Evolutionary conservation across 257 asterid species (phyloP).

Genomic region (Salvia hispanica): DNA sequence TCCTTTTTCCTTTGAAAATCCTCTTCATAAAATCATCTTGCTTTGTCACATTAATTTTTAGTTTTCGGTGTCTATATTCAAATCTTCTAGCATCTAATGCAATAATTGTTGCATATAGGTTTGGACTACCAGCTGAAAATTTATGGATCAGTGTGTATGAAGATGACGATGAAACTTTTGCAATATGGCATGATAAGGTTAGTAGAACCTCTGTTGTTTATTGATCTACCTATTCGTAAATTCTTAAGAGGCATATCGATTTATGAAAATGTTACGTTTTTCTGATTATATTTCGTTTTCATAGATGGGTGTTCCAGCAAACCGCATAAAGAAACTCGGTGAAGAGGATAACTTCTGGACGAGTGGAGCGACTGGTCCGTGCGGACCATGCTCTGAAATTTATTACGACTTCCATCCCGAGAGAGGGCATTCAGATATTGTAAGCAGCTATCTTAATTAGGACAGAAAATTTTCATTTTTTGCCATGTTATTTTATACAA

Average conservation of each 20-base stretch:
- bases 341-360: conserved; percentile 97
- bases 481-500: not conserved
- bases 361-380: conserved; percentile 93
- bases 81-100: conserved; percentile 6
- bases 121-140: conserved; percentile 68
- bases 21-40: not conserved
- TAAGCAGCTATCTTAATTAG: conserved; percentile 42
- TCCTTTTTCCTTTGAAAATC: not conserved
- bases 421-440: conserved; percentile 68
- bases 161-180: conserved; percentile 78
- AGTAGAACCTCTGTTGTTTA: conserved; percentile 5
- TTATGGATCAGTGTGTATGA: conserved; percentile 86
- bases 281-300: conserved; percentile 29
- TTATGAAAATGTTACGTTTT: conserved; percentile 1
- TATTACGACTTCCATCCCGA: conserved; percentile 94
- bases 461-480: conserved; percentile 4
- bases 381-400: conserved; percentile 95
- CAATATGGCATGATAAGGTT: conserved; percentile 87
- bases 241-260: not conserved
- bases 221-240: too few relatives aligned
- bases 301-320: conserved; percentile 79
- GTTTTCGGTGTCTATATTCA: not conserved
- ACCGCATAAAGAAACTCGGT: conserved; percentile 79
- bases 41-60: not conserved
- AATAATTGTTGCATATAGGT: conserved; percentile 43